Evolutionary conservation across 371 early-diverging fungal genomes (phyloP), one percentile per base, ranked within the genome.

Genomic region (Coemansia sp.): DNA sequence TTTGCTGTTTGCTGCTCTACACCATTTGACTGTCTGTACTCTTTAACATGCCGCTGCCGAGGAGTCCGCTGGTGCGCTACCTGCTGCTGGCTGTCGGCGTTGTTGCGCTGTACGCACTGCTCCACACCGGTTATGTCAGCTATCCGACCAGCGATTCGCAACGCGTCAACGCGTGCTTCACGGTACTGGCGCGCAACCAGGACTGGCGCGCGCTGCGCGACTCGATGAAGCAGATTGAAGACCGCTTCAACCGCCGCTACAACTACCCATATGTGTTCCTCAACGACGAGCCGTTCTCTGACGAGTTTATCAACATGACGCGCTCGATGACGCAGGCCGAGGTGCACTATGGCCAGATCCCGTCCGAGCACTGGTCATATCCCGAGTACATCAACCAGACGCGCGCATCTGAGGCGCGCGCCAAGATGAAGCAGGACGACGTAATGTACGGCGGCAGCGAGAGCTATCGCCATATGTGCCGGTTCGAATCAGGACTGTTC

Each of bases 381-480:
- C 96, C 97, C 0, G 70, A 62, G 31, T 91, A 87, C 87, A 88
- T 97, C 62, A 85, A 94, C 71, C 66, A 81, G 59, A 72, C 1
- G 80, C 81, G 37, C 68, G 79, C 59, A 54, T 71, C 10, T 0
- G 24, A 24, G 24, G 24, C 24, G 24, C 81, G 90, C 65, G 68
- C 81, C 34, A 62, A 77, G 50, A 86, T 94, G 89, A 77, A 81
- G 29, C 69, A 82, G 18, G 69, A 81, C n/a, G 79, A 81, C 9
- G 75, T 94, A 33, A 88, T 92, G 34, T 95, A 97, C 80, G 97
- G 93, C 4, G 86, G 82, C 24, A 87, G 84, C 44, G 87, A 90
- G 68, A 88, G 91, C 4, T 97, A 98, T 77, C 85, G 94, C 34
- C 90, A 94, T 72, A 97, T 97, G 97, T 97, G 98, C 82, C 82